Percentiles rank a stretch among this genome's conserved stretches.
Evolutionary conservation across 805 yeast genomes (phyloP).

Genomic region (Spencermartinsiella europaea): DNA sequence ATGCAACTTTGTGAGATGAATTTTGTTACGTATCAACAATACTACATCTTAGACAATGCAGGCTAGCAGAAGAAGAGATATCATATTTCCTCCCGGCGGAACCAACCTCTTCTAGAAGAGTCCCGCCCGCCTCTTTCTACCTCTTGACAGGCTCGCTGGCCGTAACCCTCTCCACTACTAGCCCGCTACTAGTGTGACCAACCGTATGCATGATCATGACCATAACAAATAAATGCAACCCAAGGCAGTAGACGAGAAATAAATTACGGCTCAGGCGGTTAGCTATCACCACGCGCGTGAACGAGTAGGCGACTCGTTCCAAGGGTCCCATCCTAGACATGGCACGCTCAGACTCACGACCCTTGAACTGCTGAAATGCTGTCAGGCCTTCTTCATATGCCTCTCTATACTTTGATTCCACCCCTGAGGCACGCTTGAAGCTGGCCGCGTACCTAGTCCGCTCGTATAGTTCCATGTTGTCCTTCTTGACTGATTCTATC

Average conservation of each 20-base stretch:
- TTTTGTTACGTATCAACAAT: too few relatives aligned
- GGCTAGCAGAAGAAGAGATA: too few relatives aligned
- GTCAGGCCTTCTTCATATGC: constrained; percentile 73
- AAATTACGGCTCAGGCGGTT: constrained; percentile 66
- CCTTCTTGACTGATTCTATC: constrained; percentile 56
- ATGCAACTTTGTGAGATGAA: too few relatives aligned
- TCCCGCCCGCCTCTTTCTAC: too few relatives aligned
- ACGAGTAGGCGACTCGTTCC: constrained; percentile 69
- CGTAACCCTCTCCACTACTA: neutral
- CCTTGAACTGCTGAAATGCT: constrained; percentile 78
- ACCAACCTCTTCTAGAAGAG: too few relatives aligned
- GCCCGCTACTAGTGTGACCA: constrained; percentile 3
- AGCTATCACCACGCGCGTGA: constrained; percentile 70
- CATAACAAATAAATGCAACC: constrained; percentile 71
- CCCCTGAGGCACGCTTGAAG: constrained; percentile 17
- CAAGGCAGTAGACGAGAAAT: constrained; percentile 67
- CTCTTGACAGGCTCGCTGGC: neutral
- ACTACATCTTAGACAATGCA: too few relatives aligned
- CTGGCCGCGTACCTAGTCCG: constrained; percentile 39
- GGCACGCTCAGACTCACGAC: constrained; percentile 70
- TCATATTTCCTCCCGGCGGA: too few relatives aligned
- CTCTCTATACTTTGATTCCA: constrained; percentile 54
- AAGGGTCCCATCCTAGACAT: constrained; percentile 65
- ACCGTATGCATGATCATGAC: constrained; percentile 33
- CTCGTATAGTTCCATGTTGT: constrained; percentile 76